Evolutionary conservation across 225 moss, liverwort and hornwort genomes (phyloP).

Genomic region (Sphagnum tenellum): DNA sequence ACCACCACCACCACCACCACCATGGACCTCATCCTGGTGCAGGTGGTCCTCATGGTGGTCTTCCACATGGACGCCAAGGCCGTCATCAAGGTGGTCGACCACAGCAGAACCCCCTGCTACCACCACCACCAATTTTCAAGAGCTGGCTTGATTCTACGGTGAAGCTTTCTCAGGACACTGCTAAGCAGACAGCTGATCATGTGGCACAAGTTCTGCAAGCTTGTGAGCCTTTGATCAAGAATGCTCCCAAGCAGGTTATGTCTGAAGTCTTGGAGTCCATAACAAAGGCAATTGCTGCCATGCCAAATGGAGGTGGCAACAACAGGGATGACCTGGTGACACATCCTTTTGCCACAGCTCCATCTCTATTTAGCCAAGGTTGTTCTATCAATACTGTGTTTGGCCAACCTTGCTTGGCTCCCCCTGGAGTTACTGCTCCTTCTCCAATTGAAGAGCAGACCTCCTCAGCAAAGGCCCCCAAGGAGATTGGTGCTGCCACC

Average conservation of each 20-base stretch:
- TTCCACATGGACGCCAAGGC: too few species aligned
- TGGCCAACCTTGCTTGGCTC: constrained; percentile 3
- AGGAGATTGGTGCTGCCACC: not conserved
- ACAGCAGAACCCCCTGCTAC: not conserved
- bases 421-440: constrained; percentile 2
- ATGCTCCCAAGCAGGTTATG: constrained; percentile 18
- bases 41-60: too few species aligned
- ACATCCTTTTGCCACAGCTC: not conserved
- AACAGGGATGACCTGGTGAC: not conserved
- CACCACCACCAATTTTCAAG: constrained; percentile 9
- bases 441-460: constrained; percentile 1
- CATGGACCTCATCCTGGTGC: too few species aligned
- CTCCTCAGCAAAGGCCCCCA: too few species aligned
- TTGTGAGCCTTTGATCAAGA: constrained; percentile 32
- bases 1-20: not conserved
- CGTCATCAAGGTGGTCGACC: too few species aligned
- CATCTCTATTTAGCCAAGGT: not conserved
- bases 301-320: not conserved
- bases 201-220: constrained; percentile 25
- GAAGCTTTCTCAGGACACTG: constrained; percentile 41
- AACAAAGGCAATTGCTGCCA: constrained; percentile 17
- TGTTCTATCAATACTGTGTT: constrained; percentile 3
- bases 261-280: constrained; percentile 26
- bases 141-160: constrained; percentile 18
- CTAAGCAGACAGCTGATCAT: constrained; percentile 21